Conservation (phyloP, 305 asterid genomes). For the Plantago coronopus region DNA sequence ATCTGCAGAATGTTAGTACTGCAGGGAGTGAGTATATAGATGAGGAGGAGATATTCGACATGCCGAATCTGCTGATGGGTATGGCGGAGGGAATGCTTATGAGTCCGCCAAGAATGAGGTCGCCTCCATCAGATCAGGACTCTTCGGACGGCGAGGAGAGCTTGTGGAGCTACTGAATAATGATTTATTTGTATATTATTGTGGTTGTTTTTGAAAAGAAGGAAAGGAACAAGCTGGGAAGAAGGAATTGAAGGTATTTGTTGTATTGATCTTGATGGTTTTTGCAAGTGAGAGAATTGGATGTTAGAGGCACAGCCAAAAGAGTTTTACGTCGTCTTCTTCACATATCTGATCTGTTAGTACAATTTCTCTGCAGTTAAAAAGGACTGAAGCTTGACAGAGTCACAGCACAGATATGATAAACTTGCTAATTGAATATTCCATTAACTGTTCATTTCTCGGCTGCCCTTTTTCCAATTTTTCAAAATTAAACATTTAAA, state of each 20-base stretch:
- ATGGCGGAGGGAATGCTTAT: conserved; percentile 79
- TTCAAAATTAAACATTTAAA: background rate
- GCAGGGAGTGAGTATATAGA: conserved; percentile 31
- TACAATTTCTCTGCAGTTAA: background rate
- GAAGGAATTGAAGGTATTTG: too few relatives aligned
- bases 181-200: too few relatives aligned
- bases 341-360: too few relatives aligned
- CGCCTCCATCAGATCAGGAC: conserved; percentile 35
- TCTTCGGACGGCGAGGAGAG: conserved; percentile 37
- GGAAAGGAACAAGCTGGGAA: too few relatives aligned
- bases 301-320: background rate
- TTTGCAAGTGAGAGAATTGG: background rate
- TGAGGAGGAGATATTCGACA: conserved; percentile 46
- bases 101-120: conserved; percentile 53
- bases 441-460: background rate
- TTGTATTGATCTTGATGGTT: background rate
- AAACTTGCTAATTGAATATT: background rate
- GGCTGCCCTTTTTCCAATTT: background rate
- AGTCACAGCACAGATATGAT: background rate
- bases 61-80: conserved; percentile 56
- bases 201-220: too few relatives aligned
- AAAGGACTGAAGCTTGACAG: background rate
- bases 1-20: conserved; percentile 16
- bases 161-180: conserved; percentile 53
- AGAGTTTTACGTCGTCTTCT: background rate